Percentiles rank a stretch among this genome's conserved stretches.
Conservation (phyloP, 192 early-diverging fungal genomes). For the Allomyces arbusculus region DNA sequence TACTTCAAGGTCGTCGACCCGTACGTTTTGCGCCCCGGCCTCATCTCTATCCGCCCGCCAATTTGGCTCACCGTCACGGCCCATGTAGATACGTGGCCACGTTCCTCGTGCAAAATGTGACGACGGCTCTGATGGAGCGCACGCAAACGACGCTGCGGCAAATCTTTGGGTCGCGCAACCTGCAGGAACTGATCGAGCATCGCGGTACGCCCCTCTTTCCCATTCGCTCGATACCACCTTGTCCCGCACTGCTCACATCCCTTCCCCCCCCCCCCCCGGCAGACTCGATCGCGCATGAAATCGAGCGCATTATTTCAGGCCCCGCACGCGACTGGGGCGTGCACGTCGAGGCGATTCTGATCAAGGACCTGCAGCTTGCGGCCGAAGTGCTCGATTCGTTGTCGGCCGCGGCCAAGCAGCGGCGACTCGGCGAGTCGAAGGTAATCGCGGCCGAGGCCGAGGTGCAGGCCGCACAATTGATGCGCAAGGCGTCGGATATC, state of each 20-base stretch:
- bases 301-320: slow-evolving; percentile 57
- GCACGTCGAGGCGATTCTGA: slow-evolving; percentile 53
- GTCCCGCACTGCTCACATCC: too few relatives aligned
- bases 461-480: slow-evolving; percentile 70
- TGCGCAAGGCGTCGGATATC: slow-evolving; percentile 81
- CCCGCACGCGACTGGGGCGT: slow-evolving; percentile 66
- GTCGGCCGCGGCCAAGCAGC: slow-evolving; percentile 69
- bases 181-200: slow-evolving; percentile 81
- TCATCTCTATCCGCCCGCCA: too few relatives aligned
- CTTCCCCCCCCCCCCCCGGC: background rate
- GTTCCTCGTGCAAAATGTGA: slow-evolving; percentile 59
- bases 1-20: slow-evolving; percentile 74
- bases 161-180: slow-evolving; percentile 53
- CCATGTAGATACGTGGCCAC: slow-evolving; percentile 21
- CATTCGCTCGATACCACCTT: too few relatives aligned
- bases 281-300: slow-evolving; percentile 64
- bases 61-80: too few relatives aligned
- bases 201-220: slow-evolving; percentile 10
- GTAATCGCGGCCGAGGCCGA: slow-evolving; percentile 74
- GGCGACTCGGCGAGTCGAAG: slow-evolving; percentile 76
- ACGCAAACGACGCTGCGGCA: slow-evolving; percentile 80
- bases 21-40: slow-evolving; percentile 11
- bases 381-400: slow-evolving; percentile 60
- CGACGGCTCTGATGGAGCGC: slow-evolving; percentile 58
- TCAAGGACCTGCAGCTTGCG: slow-evolving; percentile 67